Evolutionary conservation across 2,329 filamentous ascomycete species (phyloP), one percentile per base, ranked within the genome.

Genomic region (Penicillium sp.): DNA sequence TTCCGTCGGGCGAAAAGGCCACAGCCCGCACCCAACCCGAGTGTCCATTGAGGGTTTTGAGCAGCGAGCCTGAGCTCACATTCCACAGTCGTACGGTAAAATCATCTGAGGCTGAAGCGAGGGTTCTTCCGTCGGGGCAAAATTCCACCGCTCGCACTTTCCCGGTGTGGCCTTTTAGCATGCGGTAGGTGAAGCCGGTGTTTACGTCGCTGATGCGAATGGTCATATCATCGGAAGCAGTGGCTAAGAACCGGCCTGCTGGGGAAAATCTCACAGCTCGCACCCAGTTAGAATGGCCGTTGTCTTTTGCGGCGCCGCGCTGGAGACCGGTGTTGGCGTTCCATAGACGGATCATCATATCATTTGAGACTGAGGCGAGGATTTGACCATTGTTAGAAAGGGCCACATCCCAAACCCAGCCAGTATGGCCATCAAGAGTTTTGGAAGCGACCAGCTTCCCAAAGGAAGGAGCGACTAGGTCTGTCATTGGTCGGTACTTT

Each of bases 301-400:
- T 55, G 25, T 55, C 47, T 38, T 43, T 55, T 36, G 53, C 47
- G 17, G 48, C 9, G n/a, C 53, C 28, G 22, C 53, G 53, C 41
- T 45, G 53, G n/a, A 35, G 53, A n/a, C 53, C 53, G 19, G 53
- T 55, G n/a, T 45, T 51, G 53, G 47, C 41, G 47, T 55, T 55
- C 53, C 53, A 55, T 36, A 55, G 28, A 14, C 53, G 53, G 26
- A 55, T 55, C 47, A 50, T 55, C 53, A 55, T 55, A 22, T 55
- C 53, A 31, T 55, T 55, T 17, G 53, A 55, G 35, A 55, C 47
- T 10, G 53, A 55, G 35, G 53, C 53, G 16, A 55, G 53, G 14
- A 53, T 31, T 51, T 55, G 35, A 14, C 47, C 28, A 41, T 55
- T 51, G 40, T n/a, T n/a, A 4, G 53, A 55, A n/a, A 38, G 40